A percentile compares a stretch with the other conserved stretches of the same genome.
These are phyloP conservation scores for Colletotrichum sp. DNA, from an alignment of 2,329 filamentous ascomycete species.

Conservation along the genomic window DNA sequence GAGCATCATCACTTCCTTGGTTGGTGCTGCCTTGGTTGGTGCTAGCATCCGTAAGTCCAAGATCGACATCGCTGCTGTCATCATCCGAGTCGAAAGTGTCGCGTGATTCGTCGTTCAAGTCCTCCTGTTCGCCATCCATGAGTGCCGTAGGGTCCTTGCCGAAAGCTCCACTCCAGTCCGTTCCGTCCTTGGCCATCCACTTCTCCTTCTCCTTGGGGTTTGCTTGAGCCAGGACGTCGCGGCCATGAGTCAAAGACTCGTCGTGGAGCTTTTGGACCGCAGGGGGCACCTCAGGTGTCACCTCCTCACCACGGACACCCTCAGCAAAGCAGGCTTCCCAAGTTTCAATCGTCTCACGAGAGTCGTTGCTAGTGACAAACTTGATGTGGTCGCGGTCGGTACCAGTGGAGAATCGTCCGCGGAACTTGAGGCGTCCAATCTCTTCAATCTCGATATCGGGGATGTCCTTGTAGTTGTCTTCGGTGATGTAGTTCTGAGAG, in stretches of 20 bases:
- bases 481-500: constrained; percentile 91
- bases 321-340: constrained; percentile 94
- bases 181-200: constrained; percentile 81
- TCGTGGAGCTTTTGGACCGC: constrained; percentile 80
- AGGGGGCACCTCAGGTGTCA: constrained; percentile 76
- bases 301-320: constrained; percentile 76
- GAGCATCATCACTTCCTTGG: constrained; percentile 18
- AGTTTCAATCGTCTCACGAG: constrained; percentile 89
- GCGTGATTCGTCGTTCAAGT: constrained; percentile 41
- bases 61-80: constrained; percentile 34
- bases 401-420: constrained; percentile 84
- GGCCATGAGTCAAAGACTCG: constrained; percentile 76
- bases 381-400: constrained; percentile 85
- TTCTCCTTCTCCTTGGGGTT: constrained; percentile 74
- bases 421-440: constrained; percentile 82
- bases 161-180: constrained; percentile 88
- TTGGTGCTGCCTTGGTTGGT: constrained; percentile 32
- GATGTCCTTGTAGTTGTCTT: constrained; percentile 71
- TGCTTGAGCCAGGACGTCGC: constrained; percentile 79
- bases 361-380: constrained; percentile 87
- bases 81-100: constrained; percentile 46
- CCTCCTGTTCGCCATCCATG: constrained; percentile 37
- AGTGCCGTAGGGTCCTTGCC: constrained; percentile 72
- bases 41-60: constrained; percentile 65
- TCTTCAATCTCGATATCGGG: constrained; percentile 80